Conservation (phyloP, 805 yeast species). For the Limtongia smithiae region DNA sequence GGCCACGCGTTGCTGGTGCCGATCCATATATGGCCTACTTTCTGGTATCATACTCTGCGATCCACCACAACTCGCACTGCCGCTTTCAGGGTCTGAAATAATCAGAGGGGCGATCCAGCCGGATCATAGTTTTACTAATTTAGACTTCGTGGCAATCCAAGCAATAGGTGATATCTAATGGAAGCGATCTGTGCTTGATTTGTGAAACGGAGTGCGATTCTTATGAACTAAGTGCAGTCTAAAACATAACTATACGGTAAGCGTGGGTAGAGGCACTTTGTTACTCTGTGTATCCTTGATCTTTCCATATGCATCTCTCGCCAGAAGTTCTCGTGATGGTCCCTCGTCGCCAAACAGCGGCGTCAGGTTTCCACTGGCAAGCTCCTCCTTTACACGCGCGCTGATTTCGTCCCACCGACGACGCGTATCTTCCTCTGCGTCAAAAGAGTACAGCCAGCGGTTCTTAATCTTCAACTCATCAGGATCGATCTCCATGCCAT, state of each 20-base stretch:
- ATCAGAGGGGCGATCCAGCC: too few species aligned
- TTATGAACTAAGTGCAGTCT: too few species aligned
- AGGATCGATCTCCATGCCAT: constrained; percentile 2
- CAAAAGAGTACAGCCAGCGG: constrained; percentile 5
- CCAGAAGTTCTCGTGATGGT: constrained; percentile 2
- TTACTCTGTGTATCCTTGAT: background rate
- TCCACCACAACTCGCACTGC: too few species aligned
- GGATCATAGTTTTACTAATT: too few species aligned
- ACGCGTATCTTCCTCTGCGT: constrained; percentile 3
- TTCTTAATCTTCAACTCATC: constrained; percentile 7
- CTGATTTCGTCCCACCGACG: constrained; percentile 4
- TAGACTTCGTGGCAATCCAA: too few species aligned
- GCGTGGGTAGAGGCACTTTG: background rate
- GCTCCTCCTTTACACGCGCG: background rate
- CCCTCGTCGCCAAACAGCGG: constrained; percentile 7
- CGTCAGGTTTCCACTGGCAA: background rate
- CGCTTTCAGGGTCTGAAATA: too few species aligned
- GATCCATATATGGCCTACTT: too few species aligned
- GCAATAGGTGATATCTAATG: too few species aligned
- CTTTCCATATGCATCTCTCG: constrained; percentile 3
- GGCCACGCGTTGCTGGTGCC: too few species aligned
- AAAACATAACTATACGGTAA: background rate
- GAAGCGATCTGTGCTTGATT: too few species aligned
- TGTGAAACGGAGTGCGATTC: too few species aligned
- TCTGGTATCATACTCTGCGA: too few species aligned